A percentile compares a stretch with the other conserved stretches of the same genome.
phyloP scores from a whole-genome alignment of 176 grass and related monocot genomes.

The Triticum urartu region DNA sequence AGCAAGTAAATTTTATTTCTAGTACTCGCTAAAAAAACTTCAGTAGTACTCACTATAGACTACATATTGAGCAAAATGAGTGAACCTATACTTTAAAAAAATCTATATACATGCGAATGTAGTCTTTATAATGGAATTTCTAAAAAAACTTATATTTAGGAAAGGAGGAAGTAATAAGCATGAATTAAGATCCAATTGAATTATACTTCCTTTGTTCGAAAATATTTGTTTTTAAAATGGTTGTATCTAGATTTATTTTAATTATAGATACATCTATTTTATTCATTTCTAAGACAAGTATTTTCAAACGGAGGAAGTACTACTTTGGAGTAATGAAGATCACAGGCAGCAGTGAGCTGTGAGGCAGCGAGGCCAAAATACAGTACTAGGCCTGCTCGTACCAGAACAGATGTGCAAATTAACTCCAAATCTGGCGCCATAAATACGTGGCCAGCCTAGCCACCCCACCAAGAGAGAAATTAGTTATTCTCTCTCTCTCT shows the following conservation, averaged over 20 bases:
- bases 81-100: too few relatives aligned
- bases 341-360: not conserved
- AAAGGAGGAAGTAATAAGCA: not conserved
- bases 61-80: too few relatives aligned
- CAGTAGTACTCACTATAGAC: not conserved
- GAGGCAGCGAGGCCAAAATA: not conserved
- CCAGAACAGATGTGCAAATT: not conserved
- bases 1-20: not conserved
- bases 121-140: too few relatives aligned
- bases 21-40: not conserved
- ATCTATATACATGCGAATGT: too few relatives aligned
- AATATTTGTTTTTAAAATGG: too few relatives aligned
- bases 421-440: constrained; percentile 12
- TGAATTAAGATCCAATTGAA: not conserved
- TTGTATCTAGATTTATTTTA: too few relatives aligned
- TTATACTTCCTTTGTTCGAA: too few relatives aligned
- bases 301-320: too few relatives aligned
- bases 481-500: not conserved
- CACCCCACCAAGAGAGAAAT: not conserved
- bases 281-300: too few relatives aligned
- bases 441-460: not conserved
- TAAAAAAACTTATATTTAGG: too few relatives aligned
- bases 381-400: not conserved
- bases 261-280: too few relatives aligned
- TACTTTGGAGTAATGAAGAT: not conserved